phyloP scores from a whole-genome alignment of 768 basidiomycete species.

The Terana coerulea region DNA sequence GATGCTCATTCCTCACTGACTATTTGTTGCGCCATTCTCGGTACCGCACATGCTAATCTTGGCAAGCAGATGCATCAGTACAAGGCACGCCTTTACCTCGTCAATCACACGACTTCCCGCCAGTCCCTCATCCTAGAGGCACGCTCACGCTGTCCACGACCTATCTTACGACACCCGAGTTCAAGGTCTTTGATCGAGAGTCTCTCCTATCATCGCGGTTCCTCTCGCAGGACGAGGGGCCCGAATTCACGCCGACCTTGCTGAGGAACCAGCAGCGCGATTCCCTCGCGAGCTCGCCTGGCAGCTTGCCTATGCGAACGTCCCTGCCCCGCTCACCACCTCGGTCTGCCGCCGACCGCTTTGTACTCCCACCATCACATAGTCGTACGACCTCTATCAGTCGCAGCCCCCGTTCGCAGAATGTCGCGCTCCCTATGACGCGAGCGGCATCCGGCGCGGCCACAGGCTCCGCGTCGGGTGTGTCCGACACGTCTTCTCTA shows the following conservation, averaged over 20 bases:
- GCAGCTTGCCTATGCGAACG: slow-evolving; percentile 37
- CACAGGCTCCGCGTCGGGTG: slow-evolving; percentile 35
- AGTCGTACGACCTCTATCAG: slow-evolving; percentile 36
- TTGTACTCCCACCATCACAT: slow-evolving; percentile 33
- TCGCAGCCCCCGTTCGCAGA: slow-evolving; percentile 33
- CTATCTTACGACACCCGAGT: slow-evolving; percentile 65
- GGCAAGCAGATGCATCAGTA: slow-evolving; percentile 41
- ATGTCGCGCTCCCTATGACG: slow-evolving; percentile 31
- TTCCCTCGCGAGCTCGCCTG: slow-evolving; percentile 41
- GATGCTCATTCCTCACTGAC: too few species aligned
- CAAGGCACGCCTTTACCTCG: slow-evolving; percentile 42
- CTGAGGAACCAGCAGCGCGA: slow-evolving; percentile 60
- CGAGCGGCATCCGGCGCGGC: slow-evolving; percentile 31
- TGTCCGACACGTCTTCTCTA: slow-evolving; percentile 39
- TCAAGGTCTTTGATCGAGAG: slow-evolving; percentile 75
- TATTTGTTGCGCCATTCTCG: too few species aligned
- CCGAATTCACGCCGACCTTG: slow-evolving; percentile 69
- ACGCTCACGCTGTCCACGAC: slow-evolving; percentile 56
- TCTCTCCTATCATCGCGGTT: slow-evolving; percentile 72
- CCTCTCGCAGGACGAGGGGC: slow-evolving; percentile 61
- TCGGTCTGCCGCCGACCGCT: slow-evolving; percentile 41
- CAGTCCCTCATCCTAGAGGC: slow-evolving; percentile 67
- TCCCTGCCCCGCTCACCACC: slow-evolving; percentile 47
- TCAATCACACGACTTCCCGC: slow-evolving; percentile 56
- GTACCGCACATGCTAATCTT: too few species aligned